Evolutionary conservation across 345 rosid species (phyloP), one percentile per base, ranked within the genome.

Genomic region (Pugionium cornutum): DNA sequence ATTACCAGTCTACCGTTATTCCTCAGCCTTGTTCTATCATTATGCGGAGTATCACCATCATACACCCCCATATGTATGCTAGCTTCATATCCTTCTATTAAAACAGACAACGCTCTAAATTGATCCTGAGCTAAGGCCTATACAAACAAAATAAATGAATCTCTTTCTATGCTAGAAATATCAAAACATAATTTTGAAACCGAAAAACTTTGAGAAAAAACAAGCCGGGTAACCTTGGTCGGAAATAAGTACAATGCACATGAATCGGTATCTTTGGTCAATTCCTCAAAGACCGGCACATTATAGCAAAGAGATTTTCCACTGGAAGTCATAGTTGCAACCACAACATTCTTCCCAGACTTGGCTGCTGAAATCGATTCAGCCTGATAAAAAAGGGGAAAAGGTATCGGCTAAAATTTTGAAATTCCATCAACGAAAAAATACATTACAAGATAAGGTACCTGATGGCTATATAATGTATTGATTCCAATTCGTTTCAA

Each of bases 61-160:
- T 92, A 92, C 77, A 88, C 79, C 36, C 97, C 96, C 59, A 85
- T 77, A 74, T 66, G 70, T 67, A 85, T 80, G 82, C 64, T 59
- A 64, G 67, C 64, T 76, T 72, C 83, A 62, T 77, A 78, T 54
- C 74, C 84, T 68, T 79, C 66, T 54, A 77, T 67, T 80, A 89
- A 75, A 69, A 56, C 57, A 52, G 78, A 69, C 74, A 88, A 77
- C 32, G 89, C 87, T 81, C 91, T 86, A 34, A 86, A 80, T 60
- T 92, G 98, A 79, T 92, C 98, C 77, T 92, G 98, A 53, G 98
- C 95, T 77, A 92, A 76, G 72, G 98, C 98, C 98, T 92, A 72
- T 58, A 76, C 65, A 41, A 57, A 66, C 66, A 52, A 79, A 69
- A 72, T 26, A n/a, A 11, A 50, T 33, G 9, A 66, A 9, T 34